These are phyloP conservation scores for Rhynchosporium agropyri DNA, from an alignment of 2,329 filamentous ascomycete genomes.

Conservation along the genomic window DNA sequence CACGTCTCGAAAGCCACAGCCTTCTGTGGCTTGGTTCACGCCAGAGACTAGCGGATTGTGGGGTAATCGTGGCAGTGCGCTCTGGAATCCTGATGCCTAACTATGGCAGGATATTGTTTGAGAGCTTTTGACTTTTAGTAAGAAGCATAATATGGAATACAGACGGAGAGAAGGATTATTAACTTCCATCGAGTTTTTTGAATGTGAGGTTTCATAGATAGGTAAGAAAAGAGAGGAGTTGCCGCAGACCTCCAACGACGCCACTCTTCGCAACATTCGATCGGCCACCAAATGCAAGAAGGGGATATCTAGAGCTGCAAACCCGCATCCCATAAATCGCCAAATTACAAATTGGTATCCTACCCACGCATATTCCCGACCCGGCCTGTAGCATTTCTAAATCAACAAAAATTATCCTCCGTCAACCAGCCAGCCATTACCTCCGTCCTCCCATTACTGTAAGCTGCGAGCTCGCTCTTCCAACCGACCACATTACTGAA, in stretches of 20 bases:
- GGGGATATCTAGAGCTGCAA: not conserved
- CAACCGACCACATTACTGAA: conserved; percentile 15
- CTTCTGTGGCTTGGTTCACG: conserved; percentile 13
- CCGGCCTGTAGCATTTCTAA: not conserved
- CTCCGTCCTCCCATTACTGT: not conserved
- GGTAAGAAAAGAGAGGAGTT: too few species aligned
- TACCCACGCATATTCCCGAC: conserved; percentile 10
- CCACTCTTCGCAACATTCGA: not conserved
- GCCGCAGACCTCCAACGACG: too few species aligned
- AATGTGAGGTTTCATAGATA: too few species aligned
- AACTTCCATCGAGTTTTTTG: too few species aligned
- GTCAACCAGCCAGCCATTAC: conserved; percentile 2
- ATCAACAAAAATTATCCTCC: conserved; percentile 8
- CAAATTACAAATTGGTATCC: conserved; percentile 22
- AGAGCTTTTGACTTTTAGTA: not conserved
- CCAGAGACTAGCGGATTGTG: conserved; percentile 19
- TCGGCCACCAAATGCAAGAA: not conserved
- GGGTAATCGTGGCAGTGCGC: conserved; percentile 16
- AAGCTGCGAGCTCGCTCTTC: too few species aligned
- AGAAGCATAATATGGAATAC: not conserved
- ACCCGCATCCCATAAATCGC: not conserved
- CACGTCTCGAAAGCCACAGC: conserved; percentile 30
- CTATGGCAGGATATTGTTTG: not conserved
- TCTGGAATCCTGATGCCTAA: not conserved
- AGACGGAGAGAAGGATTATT: not conserved